A percentile compares a stretch with the other conserved stretches of the same genome.
Evolutionary conservation across 352 stramenopile species (phyloP).

Genomic region (Pythium coloratum): DNA sequence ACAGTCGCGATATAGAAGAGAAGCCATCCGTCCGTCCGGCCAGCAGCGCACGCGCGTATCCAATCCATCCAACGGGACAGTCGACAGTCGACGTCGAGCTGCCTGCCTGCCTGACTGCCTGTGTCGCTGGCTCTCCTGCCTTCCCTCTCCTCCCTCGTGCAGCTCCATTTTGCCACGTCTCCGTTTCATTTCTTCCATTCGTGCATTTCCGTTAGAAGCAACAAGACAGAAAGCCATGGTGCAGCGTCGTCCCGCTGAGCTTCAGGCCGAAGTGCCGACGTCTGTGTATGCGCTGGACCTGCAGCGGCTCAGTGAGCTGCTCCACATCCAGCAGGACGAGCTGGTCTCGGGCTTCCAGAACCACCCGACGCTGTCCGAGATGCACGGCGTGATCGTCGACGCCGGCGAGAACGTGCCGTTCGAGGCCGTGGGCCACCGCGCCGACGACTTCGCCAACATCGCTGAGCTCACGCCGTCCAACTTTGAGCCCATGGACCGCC

Average conservation of each 20-base stretch:
- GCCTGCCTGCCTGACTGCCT: too few relatives aligned
- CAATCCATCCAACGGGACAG: not conserved
- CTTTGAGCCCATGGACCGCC: constrained; percentile 7
- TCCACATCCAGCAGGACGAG: constrained; percentile 31
- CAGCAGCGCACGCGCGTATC: not conserved
- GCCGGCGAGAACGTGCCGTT: constrained; percentile 73
- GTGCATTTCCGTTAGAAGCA: not conserved
- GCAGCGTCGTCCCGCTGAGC: constrained; percentile 30
- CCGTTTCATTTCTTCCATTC: not conserved
- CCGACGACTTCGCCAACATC: not conserved
- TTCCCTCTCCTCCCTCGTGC: not conserved
- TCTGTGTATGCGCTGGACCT: constrained; percentile 35
- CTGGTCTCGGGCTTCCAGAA: constrained; percentile 52
- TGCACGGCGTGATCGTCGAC: constrained; percentile 79
- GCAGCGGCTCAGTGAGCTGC: constrained; percentile 25
- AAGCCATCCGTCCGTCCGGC: not conserved
- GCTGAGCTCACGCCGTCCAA: not conserved
- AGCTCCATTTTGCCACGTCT: not conserved
- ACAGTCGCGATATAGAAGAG: not conserved
- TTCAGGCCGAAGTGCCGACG: constrained; percentile 30
- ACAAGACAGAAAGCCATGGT: constrained; percentile 6
- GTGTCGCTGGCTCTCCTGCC: not conserved
- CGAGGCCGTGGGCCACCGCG: constrained; percentile 54
- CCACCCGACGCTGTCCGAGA: constrained; percentile 57
- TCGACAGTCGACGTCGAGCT: too few relatives aligned